These are phyloP conservation scores for Papiliotrema flavescens DNA, from an alignment of 1,284 basidiomycete species.

Conservation along the genomic window DNA sequence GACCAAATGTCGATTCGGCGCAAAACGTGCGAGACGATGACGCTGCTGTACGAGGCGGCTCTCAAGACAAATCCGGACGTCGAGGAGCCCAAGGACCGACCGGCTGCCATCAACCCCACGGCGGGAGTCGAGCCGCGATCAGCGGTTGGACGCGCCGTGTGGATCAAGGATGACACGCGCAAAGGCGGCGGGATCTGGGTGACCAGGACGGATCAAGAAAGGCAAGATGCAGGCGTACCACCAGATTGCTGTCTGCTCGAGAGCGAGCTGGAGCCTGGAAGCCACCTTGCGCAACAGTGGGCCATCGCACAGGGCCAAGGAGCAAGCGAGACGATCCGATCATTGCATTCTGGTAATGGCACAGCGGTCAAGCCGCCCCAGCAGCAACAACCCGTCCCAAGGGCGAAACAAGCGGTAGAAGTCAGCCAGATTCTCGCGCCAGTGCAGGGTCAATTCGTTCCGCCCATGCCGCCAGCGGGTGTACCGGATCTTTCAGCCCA, in stretches of 20 bases:
- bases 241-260: not conserved
- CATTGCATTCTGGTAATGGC: not conserved
- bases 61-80: slow-evolving; percentile 57
- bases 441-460: too few relatives aligned
- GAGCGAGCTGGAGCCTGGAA: not conserved
- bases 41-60: slow-evolving; percentile 84
- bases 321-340: not conserved
- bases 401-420: too few relatives aligned
- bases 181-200: slow-evolving; percentile 82
- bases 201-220: slow-evolving; percentile 52
- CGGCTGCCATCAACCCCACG: slow-evolving; percentile 50
- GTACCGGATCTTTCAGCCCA: not conserved
- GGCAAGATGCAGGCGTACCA: slow-evolving; percentile 1
- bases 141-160: slow-evolving; percentile 29
- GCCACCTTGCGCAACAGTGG: not conserved
- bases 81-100: slow-evolving; percentile 30
- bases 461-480: too few relatives aligned
- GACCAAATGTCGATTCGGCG: slow-evolving; percentile 89
- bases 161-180: slow-evolving; percentile 48
- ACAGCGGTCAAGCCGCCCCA: too few relatives aligned
- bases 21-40: slow-evolving; percentile 77
- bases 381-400: too few relatives aligned
- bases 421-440: too few relatives aligned
- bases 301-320: slow-evolving; percentile 1
- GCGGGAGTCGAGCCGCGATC: slow-evolving; percentile 49